These are phyloP conservation scores for bread wheat (Triticum aestivum) DNA, from an alignment of 176 grass and related monocot genomes.

Conservation along the genomic window DNA sequence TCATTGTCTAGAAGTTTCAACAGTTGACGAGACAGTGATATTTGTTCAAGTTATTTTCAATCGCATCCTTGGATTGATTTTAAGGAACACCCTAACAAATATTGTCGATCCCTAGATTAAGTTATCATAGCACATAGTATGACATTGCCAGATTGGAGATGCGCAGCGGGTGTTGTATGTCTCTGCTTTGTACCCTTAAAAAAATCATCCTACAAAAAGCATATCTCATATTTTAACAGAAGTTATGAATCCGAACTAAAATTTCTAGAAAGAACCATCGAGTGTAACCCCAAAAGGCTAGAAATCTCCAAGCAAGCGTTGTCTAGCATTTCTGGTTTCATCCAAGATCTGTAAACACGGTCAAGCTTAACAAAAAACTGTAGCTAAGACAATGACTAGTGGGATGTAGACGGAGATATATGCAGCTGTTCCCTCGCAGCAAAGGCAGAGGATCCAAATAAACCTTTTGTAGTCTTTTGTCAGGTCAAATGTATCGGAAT, in stretches of 20 bases:
- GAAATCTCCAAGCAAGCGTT: not conserved
- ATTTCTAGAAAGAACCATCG: not conserved
- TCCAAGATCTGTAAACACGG: not conserved
- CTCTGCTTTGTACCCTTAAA: not conserved
- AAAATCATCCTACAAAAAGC: not conserved
- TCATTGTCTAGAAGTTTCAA: not conserved
- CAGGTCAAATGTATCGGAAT: not conserved
- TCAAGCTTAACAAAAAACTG: not conserved
- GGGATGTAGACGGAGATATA: not conserved
- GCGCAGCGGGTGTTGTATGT: not conserved
- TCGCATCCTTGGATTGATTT: not conserved
- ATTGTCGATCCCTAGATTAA: not conserved
- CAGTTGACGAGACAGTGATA: not conserved
- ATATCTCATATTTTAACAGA: not conserved
- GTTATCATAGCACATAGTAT: not conserved
- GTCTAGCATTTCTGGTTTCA: not conserved
- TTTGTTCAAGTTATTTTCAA: not conserved
- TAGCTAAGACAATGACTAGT: not conserved
- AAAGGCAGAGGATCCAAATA: not conserved
- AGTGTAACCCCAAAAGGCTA: not conserved
- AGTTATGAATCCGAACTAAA: not conserved
- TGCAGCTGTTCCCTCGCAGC: not conserved
- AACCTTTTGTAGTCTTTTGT: not conserved
- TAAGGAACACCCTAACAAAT: not conserved
- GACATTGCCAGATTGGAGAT: not conserved